These are phyloP conservation scores for Cladosporium velox DNA, from an alignment of 2,329 filamentous ascomycete species.

Conservation along the genomic window DNA sequence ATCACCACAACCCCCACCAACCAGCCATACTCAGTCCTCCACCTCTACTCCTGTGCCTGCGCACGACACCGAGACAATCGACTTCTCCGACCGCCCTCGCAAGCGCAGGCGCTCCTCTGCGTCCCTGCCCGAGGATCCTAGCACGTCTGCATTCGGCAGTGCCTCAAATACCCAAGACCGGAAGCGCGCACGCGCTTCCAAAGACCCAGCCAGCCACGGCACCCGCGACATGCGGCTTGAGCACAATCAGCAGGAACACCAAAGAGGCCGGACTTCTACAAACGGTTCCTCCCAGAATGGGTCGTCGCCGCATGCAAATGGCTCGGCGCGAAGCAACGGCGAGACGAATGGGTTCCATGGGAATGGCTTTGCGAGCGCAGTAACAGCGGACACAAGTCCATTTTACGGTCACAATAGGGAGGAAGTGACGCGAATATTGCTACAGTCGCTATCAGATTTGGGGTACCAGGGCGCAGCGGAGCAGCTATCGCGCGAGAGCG, in stretches of 20 bases:
- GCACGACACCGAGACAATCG: constrained; percentile 27
- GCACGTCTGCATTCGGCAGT: constrained; percentile 30
- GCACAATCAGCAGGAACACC: constrained; percentile 42
- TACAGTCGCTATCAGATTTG: constrained; percentile 86
- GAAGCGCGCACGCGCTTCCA: constrained; percentile 47
- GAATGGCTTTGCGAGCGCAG: constrained; percentile 36
- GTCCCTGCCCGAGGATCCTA: constrained; percentile 28
- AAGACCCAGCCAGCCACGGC: constrained; percentile 26
- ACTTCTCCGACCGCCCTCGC: constrained; percentile 30
- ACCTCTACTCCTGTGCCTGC: constrained; percentile 5
- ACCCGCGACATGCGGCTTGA: constrained; percentile 45
- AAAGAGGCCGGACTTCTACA: constrained; percentile 39
- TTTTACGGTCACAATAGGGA: constrained; percentile 89
- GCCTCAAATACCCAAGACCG: constrained; percentile 37
- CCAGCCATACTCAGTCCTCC: constrained; percentile 22
- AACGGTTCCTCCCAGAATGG: constrained; percentile 40
- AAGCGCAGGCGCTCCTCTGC: constrained; percentile 36
- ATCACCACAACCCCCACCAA: constrained; percentile 20
- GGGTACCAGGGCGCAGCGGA: constrained; percentile 79
- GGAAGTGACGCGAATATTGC: constrained; percentile 88
- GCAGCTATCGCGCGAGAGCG: constrained; percentile 76
- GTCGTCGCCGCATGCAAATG: constrained; percentile 43
- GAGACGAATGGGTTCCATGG: constrained; percentile 46
- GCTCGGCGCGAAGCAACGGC: constrained; percentile 37
- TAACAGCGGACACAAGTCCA: constrained; percentile 37